Percentiles rank a stretch among this genome's conserved stretches.
phyloP scores from a whole-genome alignment of 2,329 filamentous ascomycete species.

The Passalora sequoiae region DNA sequence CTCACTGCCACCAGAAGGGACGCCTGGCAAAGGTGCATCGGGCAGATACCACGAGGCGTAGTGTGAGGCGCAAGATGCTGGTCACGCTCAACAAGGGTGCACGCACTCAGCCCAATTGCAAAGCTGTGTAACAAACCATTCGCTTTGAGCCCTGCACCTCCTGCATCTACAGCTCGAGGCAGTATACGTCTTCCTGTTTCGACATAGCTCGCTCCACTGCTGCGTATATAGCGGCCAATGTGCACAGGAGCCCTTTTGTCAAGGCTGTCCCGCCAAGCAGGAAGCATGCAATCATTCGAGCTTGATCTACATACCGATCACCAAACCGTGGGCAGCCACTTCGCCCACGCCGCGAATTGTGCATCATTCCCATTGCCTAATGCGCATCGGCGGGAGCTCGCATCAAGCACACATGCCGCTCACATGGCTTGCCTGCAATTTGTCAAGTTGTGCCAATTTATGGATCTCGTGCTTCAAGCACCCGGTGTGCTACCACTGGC shows the following conservation, averaged over 20 bases:
- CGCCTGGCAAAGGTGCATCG: constrained; percentile 1
- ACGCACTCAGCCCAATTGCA: constrained; percentile 4
- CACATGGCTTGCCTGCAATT: constrained; percentile 20
- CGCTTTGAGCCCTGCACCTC: constrained; percentile 8
- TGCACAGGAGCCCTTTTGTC: constrained; percentile 3
- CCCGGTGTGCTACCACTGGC: constrained; percentile 11
- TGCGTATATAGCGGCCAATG: constrained; percentile 9
- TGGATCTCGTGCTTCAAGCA: constrained; percentile 7
- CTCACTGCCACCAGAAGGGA: constrained; percentile 9
- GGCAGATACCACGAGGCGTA: background rate
- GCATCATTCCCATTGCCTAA: constrained; percentile 9
- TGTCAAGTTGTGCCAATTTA: constrained; percentile 15
- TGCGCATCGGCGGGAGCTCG: constrained; percentile 12
- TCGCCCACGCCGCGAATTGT: constrained; percentile 8
- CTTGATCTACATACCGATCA: constrained; percentile 2
- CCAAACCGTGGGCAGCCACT: background rate
- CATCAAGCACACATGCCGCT: constrained; percentile 20
- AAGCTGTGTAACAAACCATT: constrained; percentile 10
- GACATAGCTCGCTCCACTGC: constrained; percentile 1
- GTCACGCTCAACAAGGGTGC: constrained; percentile 10
- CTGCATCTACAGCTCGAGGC: constrained; percentile 6
- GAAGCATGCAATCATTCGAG: constrained; percentile 6
- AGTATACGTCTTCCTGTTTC: constrained; percentile 5
- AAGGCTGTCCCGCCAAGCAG: constrained; percentile 3
- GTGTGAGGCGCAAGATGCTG: constrained; percentile 8